These are phyloP conservation scores for Annulohypoxylon nitens DNA, from an alignment of 495 filamentous ascomycete species.

Conservation along the genomic window DNA sequence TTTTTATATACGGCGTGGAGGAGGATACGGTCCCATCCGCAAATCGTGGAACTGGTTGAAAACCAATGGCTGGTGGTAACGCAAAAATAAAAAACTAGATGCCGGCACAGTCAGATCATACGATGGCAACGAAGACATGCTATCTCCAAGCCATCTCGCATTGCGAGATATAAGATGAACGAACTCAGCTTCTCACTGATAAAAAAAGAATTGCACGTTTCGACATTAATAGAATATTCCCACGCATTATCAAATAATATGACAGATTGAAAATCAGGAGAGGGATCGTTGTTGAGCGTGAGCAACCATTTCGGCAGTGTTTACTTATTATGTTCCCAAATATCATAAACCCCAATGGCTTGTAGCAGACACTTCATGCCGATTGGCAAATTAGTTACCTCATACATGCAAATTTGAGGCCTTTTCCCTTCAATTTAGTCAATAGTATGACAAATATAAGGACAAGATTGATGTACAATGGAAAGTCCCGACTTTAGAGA, in stretches of 20 bases:
- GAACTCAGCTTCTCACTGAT: conserved; percentile 3
- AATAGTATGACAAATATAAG: conserved; percentile 7
- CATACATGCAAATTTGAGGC: conserved; percentile 11
- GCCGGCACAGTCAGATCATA: conserved; percentile 34
- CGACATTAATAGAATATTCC: conserved; percentile 32
- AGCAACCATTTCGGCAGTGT: conserved; percentile 40
- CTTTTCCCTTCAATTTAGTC: conserved; percentile 1
- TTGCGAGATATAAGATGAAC: conserved; percentile 29
- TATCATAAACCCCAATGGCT: conserved; percentile 2
- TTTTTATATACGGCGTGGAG: conserved; percentile 22
- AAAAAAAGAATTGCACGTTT: not conserved
- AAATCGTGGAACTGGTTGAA: conserved; percentile 13
- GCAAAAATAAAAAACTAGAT: not conserved
- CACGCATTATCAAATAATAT: conserved; percentile 13
- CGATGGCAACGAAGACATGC: conserved; percentile 29
- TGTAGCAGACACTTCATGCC: not conserved
- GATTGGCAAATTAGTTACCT: conserved; percentile 11
- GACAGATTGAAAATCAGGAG: not conserved
- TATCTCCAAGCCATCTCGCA: conserved; percentile 6
- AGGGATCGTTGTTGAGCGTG: conserved; percentile 8
- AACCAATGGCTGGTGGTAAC: conserved; percentile 6
- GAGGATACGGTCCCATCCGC: conserved; percentile 25
- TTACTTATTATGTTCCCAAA: conserved; percentile 35
- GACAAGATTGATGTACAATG: not conserved
- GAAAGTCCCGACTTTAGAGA: not conserved